A percentile compares a stretch with the other conserved stretches of the same genome.
These are phyloP conservation scores for Eustoma russellianum DNA, from an alignment of 257 asterid species.

Conservation along the genomic window DNA sequence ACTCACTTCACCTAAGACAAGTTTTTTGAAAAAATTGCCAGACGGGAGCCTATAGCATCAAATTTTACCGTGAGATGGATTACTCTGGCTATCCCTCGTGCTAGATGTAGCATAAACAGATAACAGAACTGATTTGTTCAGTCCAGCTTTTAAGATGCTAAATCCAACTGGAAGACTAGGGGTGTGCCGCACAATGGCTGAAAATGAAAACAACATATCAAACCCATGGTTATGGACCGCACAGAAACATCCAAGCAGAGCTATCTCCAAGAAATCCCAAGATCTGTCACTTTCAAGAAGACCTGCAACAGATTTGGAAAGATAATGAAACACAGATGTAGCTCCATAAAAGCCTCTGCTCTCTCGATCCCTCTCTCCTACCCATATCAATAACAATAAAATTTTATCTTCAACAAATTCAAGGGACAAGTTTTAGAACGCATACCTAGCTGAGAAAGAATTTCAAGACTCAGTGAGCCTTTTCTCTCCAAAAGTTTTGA, in stretches of 20 bases:
- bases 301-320: constrained; percentile 42
- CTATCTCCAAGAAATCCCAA: constrained; percentile 80
- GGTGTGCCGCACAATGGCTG: constrained; percentile 79
- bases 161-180: constrained; percentile 90
- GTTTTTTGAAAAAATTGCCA: neutral
- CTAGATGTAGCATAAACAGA: constrained; percentile 89
- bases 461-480: constrained; percentile 55
- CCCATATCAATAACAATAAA: neutral
- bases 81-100: constrained; percentile 39
- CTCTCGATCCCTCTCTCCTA: constrained; percentile 1
- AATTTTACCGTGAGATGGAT: constrained; percentile 72
- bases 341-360: constrained; percentile 5
- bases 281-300: constrained; percentile 66
- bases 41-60: neutral
- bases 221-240: constrained; percentile 90
- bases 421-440: neutral
- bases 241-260: constrained; percentile 90
- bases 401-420: neutral
- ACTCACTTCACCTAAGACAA: neutral
- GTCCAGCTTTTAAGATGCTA: constrained; percentile 93
- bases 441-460: constrained; percentile 84
- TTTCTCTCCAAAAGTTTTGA: constrained; percentile 55
- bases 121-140: constrained; percentile 95
- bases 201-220: constrained; percentile 81
- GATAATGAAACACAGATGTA: neutral